Base-by-base conservation (phyloP, 139 green algal species). In the Closterium sp. region DNA sequence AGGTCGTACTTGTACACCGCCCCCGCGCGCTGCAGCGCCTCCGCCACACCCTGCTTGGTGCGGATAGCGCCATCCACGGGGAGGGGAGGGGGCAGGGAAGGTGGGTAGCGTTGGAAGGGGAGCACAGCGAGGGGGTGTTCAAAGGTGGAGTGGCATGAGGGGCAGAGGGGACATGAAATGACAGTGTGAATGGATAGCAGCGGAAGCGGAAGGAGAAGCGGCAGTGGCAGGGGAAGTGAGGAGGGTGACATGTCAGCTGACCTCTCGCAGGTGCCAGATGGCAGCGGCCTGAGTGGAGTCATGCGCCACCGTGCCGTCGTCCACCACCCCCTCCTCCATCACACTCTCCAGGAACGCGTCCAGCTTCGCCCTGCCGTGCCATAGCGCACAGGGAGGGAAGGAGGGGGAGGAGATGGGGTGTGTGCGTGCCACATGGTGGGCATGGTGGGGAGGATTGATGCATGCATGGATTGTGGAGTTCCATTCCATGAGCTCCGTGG, bases 1-100 rank as follows among this genome's bases (percentile, higher is more conserved):
- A 96, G 86, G 87, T 99, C 98, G 89, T 99, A 99, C 95, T 99
- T 99, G 96, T 96, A 95, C 34, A 95, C 93, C 16, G 87, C 94
- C 16, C 93, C 94, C 1, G 89, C 91, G 32, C 95, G 92, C 4
- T 92, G 87, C 6, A 99, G 94, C 35, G 96, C 96, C 85, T 98
- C 97, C 2, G 97, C 96, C 84, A 99, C 34, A 3, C 91, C 87
- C 87, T 93, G 90, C 84, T 33, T 83, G n/a, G 64, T 83, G 64
- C 16, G 64, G 12, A 83, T 83, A 16, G 64, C 3, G 4, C 6
- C 1, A 25, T 25, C 1, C 3, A 32, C 21, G 4, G 2, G 81
- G 81, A 12, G 19, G 5, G 19, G n/a, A 86, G n/a, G 25, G 69
- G 25, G 28, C 69, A 84, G 69, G 25, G 9, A 30, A 30, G 69